Evolutionary conservation across 106 monocot species (phyloP).

Genomic region (Platanthera zijinensis): DNA sequence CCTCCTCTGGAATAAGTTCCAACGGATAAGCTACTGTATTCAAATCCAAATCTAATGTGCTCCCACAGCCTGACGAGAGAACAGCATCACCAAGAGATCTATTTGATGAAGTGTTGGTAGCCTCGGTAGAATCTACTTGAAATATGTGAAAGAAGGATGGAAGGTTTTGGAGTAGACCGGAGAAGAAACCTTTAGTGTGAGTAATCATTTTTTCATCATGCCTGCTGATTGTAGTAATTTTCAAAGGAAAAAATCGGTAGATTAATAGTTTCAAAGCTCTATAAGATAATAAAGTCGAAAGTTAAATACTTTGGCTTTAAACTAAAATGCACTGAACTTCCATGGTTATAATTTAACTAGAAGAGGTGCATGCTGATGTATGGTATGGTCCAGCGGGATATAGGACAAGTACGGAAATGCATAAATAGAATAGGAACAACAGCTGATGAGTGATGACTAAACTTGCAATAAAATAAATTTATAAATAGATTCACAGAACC

Average conservation of each 20-base stretch:
- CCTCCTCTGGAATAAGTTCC: background rate
- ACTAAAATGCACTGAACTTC: background rate
- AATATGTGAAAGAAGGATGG: constrained; percentile 56
- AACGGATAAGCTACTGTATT: constrained; percentile 1
- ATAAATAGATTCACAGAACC: too few species aligned
- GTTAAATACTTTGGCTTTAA: background rate
- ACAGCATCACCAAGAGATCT: constrained; percentile 6
- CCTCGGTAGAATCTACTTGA: constrained; percentile 17
- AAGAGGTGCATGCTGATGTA: background rate
- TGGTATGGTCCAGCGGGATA: too few species aligned
- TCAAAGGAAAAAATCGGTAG: background rate
- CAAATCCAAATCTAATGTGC: constrained; percentile 10
- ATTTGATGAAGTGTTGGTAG: background rate
- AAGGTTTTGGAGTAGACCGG: constrained; percentile 43
- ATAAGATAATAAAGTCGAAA: background rate
- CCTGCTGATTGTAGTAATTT: constrained; percentile 22
- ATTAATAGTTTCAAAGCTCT: background rate
- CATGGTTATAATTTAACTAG: background rate
- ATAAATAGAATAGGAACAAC: too few species aligned
- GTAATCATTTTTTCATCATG: constrained; percentile 20
- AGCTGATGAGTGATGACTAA: too few species aligned
- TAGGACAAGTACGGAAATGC: too few species aligned
- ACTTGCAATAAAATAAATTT: too few species aligned
- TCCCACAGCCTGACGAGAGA: constrained; percentile 8
- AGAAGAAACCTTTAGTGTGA: constrained; percentile 47